Evolutionary conservation across 2,329 filamentous ascomycete genomes (phyloP), one percentile per base, ranked within the genome.

Genomic region (Aaosphaeria arxii): DNA sequence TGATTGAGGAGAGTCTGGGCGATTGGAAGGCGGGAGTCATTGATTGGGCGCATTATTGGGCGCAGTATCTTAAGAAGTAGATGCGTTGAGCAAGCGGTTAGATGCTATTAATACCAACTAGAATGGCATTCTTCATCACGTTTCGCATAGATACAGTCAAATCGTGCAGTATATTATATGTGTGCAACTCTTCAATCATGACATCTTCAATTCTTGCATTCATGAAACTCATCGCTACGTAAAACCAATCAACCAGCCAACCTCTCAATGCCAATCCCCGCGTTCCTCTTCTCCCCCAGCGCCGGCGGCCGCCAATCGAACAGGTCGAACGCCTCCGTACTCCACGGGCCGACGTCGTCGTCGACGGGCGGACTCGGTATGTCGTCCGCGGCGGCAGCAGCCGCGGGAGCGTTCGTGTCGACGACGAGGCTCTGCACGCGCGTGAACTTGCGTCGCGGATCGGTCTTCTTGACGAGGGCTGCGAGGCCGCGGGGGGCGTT

Each of bases 11-110:
- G 66, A 92, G 89, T 53, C 80, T 94, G 53, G 61, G 57, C 1
- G 91, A 89, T 69, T 91, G 91, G 42, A 91, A 95, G 58, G 91
- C 91, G 0, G 89, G 95, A 4, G 87, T 97, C 36, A 96, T 99
- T 75, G 94, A 99, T 75, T 86, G 90, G 60, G 76, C 97, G 58
- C 94, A 99, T 74, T 91, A 92, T 59, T 85, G 96, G 74, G 89
- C 95, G 52, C 94, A 99, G 75, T 88, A 89, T 45, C 92, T 92
- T 76, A 82, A 89, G 68, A 86, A 86, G 53, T 69, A 60, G 47
- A 35, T 35, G 17, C 17, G 17, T 24, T 24, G 2, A 13, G 33
- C 9, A 13, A 24, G 17, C 17, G 17, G 17, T 24, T 24, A 24
- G 17, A 24, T 24, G 17, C 17, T 24, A 24, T 24, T 3, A 24